Evolutionary conservation across 73 alveolate species (phyloP).

Genomic region (Tetrahymena borealis): DNA sequence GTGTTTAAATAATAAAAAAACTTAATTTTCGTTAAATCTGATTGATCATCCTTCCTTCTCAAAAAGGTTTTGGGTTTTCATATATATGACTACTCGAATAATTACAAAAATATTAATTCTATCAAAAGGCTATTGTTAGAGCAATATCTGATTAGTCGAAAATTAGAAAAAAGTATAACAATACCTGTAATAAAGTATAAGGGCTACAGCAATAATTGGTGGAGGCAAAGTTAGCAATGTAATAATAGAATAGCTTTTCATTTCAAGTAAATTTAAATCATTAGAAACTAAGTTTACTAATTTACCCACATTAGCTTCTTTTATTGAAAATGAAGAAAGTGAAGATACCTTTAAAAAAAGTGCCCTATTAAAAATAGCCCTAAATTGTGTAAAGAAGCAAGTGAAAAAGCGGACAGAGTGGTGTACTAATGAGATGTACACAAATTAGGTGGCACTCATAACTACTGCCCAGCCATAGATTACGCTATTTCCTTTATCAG

Average conservation of each 20-base stretch:
- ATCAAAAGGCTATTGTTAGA: no score
- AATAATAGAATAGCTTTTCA: not conserved
- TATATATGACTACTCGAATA: no score
- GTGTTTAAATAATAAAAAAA: no score
- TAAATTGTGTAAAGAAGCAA: not conserved
- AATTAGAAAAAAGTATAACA: not conserved
- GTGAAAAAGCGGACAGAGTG: not conserved
- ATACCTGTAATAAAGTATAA: not conserved
- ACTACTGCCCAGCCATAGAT: not conserved
- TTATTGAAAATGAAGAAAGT: constrained; percentile 1
- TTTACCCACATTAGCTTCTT: constrained; percentile 37
- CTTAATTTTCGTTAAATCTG: no score
- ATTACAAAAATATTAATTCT: no score
- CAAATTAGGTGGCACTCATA: not conserved
- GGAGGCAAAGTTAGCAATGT: not conserved
- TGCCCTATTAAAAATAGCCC: not conserved
- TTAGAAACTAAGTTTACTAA: constrained; percentile 15
- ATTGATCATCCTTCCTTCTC: no score
- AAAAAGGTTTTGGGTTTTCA: no score
- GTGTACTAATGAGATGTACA: not conserved
- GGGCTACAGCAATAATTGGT: not conserved
- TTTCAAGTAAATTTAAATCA: constrained; percentile 16
- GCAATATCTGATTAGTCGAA: no score
- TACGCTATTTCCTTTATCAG: not conserved
- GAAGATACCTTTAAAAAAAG: not conserved